Base-by-base conservation (phyloP, 805 yeast species). In the Kockiozyma suomiensis region DNA sequence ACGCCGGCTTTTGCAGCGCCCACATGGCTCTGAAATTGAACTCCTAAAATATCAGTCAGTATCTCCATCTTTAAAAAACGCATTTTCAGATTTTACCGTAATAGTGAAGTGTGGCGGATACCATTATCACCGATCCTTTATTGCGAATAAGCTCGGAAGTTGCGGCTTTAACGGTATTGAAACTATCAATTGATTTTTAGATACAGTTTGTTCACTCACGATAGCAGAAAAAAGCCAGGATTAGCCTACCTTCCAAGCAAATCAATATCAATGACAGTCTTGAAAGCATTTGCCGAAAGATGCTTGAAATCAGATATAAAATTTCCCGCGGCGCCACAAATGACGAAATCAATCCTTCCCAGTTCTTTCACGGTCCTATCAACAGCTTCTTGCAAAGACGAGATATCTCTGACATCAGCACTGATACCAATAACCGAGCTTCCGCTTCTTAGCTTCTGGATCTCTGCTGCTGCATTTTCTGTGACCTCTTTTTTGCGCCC, bases 261-360 rank as follows among this genome's bases (percentile, higher is more conserved):
- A 73, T 93, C 98, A 66, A 92, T 93, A 41, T 86, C 87, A 23
- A 92, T 79, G 26, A 92, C 97, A 0, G 96, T 80, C 73, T 88
- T 88, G 79, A 92, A 92, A 4, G 96, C 97, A 70, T 91, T 90
- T 21, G 93, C 70, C 1, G 93, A 85, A 65, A 92, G 76, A 68
- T 85, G 85, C 69, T 86, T 85, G 75, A 91, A 84, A 72, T 90
- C 94, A 35, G 90, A 76, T 55, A 93, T 73, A 72, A 93, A 92
- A 77, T 93, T 93, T 7, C 98, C 97, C 2, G 97, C 97, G 1
- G 98, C 97, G 10, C 97, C 97, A 46, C 94, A 92, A 72, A 92
- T 88, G 35, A 92, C 96, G 72, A 74, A 88, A 75, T 92, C 97
- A 60, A 92, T 86, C 62, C 82, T 77, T 5, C 97, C 97, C 66